Conservation (phyloP, 306 rosid genomes). For the Prunus mira region DNA sequence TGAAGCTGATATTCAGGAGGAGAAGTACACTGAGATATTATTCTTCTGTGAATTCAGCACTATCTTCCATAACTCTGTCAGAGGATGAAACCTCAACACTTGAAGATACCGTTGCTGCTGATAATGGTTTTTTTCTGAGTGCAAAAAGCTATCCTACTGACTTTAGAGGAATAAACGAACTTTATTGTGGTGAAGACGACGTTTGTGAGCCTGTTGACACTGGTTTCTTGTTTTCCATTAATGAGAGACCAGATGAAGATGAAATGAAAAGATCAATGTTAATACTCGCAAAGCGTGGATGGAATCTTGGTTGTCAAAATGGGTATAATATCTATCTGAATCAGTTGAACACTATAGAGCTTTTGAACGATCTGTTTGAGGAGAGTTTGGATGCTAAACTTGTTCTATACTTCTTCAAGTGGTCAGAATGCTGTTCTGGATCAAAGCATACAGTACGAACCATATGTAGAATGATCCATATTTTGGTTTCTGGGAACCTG, state of each 20-base stretch:
- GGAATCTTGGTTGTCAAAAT: constrained; percentile 23
- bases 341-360: constrained; percentile 6
- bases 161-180: constrained; percentile 2
- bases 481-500: constrained; percentile 38
- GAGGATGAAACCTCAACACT: constrained; percentile 16
- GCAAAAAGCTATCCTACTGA: neutral
- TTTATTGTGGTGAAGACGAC: constrained; percentile 5
- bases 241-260: constrained; percentile 4
- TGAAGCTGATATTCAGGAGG: constrained; percentile 25
- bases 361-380: constrained; percentile 32
- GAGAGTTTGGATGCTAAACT: constrained; percentile 32
- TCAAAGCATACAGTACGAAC: constrained; percentile 19
- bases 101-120: constrained; percentile 14
- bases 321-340: constrained; percentile 9
- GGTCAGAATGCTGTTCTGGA: constrained; percentile 30
- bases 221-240: neutral
- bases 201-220: constrained; percentile 1
- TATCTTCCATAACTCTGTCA: constrained; percentile 1
- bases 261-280: constrained; percentile 17
- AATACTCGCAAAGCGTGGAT: constrained; percentile 27
- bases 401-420: constrained; percentile 28
- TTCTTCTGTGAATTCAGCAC: constrained; percentile 10
- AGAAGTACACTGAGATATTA: constrained; percentile 15
- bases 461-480: constrained; percentile 34
- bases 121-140: neutral